Evolutionary conservation across 495 filamentous ascomycete species (phyloP).

Genomic region (Daldinia bambusicola): DNA sequence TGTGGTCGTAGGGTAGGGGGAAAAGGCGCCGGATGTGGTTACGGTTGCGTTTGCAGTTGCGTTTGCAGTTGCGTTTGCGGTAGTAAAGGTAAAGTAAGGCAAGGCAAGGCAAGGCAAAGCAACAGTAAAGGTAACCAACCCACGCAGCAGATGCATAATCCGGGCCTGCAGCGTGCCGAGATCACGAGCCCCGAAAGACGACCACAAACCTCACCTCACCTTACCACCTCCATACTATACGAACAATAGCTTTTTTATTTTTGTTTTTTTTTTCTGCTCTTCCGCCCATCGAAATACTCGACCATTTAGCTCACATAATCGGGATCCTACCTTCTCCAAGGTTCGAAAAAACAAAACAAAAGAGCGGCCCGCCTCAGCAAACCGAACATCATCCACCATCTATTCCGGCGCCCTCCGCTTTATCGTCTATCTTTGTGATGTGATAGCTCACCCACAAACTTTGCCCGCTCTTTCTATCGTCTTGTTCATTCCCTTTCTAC

Average conservation of each 20-base stretch:
- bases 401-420: not conserved
- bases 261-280: not conserved
- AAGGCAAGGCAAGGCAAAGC: constrained; percentile 5
- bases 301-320: constrained; percentile 23
- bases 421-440: not conserved
- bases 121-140: constrained; percentile 31
- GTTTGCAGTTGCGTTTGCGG: not conserved
- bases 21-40: not conserved
- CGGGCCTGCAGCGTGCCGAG: constrained; percentile 36
- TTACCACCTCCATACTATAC: not conserved
- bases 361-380: constrained; percentile 4
- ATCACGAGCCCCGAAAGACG: constrained; percentile 38
- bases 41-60: not conserved
- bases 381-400: not conserved
- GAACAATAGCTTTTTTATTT: no score
- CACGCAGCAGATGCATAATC: constrained; percentile 30
- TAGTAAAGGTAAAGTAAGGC: not conserved
- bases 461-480: not conserved
- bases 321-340: constrained; percentile 2
- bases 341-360: constrained; percentile 5
- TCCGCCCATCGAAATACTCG: not conserved
- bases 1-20: not conserved
- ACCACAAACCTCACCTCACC: constrained; percentile 2
- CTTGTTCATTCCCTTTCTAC: not conserved
- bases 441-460: no score